Evolutionary conservation across 768 basidiomycete species (phyloP), one percentile per base, ranked within the genome.

Genomic region (Paxillus ammoniavirescens): DNA sequence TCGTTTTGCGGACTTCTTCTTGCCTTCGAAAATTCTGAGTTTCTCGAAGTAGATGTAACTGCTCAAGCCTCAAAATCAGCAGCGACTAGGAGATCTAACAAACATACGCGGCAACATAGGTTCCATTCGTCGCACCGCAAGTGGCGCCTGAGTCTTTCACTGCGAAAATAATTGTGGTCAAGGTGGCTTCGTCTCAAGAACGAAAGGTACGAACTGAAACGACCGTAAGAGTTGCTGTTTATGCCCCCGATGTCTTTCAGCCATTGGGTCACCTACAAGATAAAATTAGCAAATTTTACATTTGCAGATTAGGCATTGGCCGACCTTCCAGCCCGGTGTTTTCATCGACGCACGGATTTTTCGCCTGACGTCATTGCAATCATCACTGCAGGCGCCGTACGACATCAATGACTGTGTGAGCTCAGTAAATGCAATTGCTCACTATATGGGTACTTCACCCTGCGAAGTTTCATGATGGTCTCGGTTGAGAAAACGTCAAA

Each of bases 31-130:
- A 52, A 78, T 76, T 38, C 77, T 66, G 36, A 73, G 65, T 61
- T 77, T 79, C 56, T 80, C 79, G 44, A 78, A 80, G 65, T 78
- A 78, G 14, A 74, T 66, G 56, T 78, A 79, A 26, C 77, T 77
- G 56, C 0, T 21, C 26, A 42, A 35, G 5, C 15, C 8, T 30
- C 4, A 23, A 42, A 26, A 46, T 44, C 15, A 50, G 30, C 48
- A 31, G 45, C 9, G 12, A 17, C 40, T 33, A 15, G n/a, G 12
- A 13, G 14, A 30, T 10, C 18, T 13, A 12, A 47, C 33, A 18
- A 35, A 35, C 45, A 18, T 15, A 47, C 31, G 31, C 45, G 9
- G 45, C 45, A 10, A 21, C 12, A 23, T 47, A 47, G 13, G 45
- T 47, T 21, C 31, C 45, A 18, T 47, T 47, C 7, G 45, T 4